phyloP scores from a whole-genome alignment of 2,329 filamentous ascomycete species.

The Penicillium nordicum region DNA sequence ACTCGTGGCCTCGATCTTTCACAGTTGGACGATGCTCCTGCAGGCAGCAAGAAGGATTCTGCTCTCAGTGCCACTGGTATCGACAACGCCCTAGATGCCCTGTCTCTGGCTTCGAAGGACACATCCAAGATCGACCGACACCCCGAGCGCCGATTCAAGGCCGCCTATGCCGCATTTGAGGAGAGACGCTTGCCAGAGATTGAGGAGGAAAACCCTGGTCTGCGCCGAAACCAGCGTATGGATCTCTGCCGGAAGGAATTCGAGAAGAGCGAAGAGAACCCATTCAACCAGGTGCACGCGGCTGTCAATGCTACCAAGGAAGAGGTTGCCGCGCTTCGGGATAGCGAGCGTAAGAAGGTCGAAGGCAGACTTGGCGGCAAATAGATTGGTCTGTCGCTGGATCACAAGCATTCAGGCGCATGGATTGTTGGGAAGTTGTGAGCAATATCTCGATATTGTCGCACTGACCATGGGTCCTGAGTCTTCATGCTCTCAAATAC shows the following conservation, averaged over 20 bases:
- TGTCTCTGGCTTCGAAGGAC: constrained; percentile 61
- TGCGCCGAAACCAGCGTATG: constrained; percentile 79
- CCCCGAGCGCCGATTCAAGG: constrained; percentile 81
- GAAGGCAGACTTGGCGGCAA: constrained; percentile 60
- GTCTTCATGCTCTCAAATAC: constrained; percentile 1
- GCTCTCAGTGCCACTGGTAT: constrained; percentile 81
- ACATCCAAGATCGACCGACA: constrained; percentile 77
- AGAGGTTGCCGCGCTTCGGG: constrained; percentile 65
- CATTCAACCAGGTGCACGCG: constrained; percentile 80
- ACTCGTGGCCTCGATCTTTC: constrained; percentile 68
- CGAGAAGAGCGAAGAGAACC: constrained; percentile 90
- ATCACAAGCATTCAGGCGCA: not conserved
- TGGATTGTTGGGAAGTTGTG: not conserved
- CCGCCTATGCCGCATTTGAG: constrained; percentile 78
- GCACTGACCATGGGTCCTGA: not conserved
- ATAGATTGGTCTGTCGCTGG: constrained; percentile 13
- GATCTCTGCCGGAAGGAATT: constrained; percentile 88
- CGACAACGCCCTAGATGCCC: constrained; percentile 86
- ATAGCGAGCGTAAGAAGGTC: constrained; percentile 67
- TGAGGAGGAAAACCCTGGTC: constrained; percentile 73
- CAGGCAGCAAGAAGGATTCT: constrained; percentile 47
- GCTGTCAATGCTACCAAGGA: constrained; percentile 74
- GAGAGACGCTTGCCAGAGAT: constrained; percentile 79
- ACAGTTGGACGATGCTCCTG: constrained; percentile 64
- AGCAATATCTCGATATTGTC: constrained; percentile 17